Conservation (phyloP, 2,329 filamentous ascomycete genomes). For the Aureobasidium sp. region DNA sequence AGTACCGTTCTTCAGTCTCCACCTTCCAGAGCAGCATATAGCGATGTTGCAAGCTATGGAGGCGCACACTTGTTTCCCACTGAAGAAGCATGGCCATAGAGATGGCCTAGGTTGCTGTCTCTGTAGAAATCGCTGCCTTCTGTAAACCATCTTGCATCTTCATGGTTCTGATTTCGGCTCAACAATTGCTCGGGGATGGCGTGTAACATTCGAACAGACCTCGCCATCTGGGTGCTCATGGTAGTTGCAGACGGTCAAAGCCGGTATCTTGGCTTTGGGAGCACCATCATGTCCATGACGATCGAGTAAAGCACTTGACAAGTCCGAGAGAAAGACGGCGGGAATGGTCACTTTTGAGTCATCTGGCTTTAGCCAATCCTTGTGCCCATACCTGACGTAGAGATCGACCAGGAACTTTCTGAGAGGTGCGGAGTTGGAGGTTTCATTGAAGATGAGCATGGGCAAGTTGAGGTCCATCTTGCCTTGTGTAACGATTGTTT, state of each 20-base stretch:
- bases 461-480: conserved; percentile 2
- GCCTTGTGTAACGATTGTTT: not conserved
- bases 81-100: too few relatives aligned
- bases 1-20: too few relatives aligned
- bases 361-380: not conserved
- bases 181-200: not conserved
- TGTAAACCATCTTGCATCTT: not conserved
- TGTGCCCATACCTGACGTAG: conserved; percentile 13
- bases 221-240: not conserved
- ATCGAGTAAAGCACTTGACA: not conserved
- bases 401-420: conserved; percentile 18
- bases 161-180: not conserved
- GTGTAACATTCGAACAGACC: not conserved
- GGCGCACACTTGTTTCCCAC: too few relatives aligned
- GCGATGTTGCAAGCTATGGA: too few relatives aligned
- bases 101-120: too few relatives aligned
- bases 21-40: too few relatives aligned
- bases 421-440: not conserved
- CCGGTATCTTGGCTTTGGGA: not conserved
- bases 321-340: not conserved
- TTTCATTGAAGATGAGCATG: conserved; percentile 17
- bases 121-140: too few relatives aligned
- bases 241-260: not conserved
- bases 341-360: not conserved
- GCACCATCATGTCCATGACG: not conserved